Evolutionary conservation across 1,284 basidiomycete genomes (phyloP).

Genomic region (Abortiporus biennis): DNA sequence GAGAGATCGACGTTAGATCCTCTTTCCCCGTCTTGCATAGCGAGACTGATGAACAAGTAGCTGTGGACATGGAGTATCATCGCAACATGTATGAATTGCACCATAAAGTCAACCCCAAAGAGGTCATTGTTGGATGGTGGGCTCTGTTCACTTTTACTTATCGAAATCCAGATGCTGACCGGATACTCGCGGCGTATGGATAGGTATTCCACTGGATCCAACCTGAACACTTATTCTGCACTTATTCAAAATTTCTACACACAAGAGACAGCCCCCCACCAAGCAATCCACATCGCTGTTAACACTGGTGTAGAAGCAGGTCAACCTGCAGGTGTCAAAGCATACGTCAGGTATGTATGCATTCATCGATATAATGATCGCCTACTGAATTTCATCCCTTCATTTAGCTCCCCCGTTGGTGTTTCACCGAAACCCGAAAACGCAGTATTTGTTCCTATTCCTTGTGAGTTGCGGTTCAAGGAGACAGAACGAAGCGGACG

Average conservation of each 20-base stretch:
- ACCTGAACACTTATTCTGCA: slow-evolving; percentile 93
- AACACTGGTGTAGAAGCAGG: slow-evolving; percentile 79
- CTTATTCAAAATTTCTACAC: slow-evolving; percentile 99
- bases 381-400: slow-evolving; percentile 8
- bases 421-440: slow-evolving; percentile 88
- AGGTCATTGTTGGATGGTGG: slow-evolving; percentile 88
- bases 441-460: slow-evolving; percentile 86
- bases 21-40: slow-evolving; percentile 89
- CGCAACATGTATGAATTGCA: slow-evolving; percentile 90
- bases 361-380: neutral
- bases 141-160: slow-evolving; percentile 20
- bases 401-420: slow-evolving; percentile 74
- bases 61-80: slow-evolving; percentile 96
- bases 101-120: slow-evolving; percentile 78
- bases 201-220: slow-evolving; percentile 89
- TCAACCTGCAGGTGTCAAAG: slow-evolving; percentile 77
- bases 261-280: slow-evolving; percentile 84
- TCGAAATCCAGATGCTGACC: neutral
- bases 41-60: slow-evolving; percentile 89
- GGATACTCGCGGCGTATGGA: too few relatives aligned
- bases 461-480: slow-evolving; percentile 76
- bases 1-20: slow-evolving; percentile 60
- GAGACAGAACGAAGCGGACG: slow-evolving; percentile 80
- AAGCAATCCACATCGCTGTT: slow-evolving; percentile 90
- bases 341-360: slow-evolving; percentile 73